Base-by-base conservation (phyloP, 164 flowering plant genomes). In the Nymphaea thermarum region DNA sequence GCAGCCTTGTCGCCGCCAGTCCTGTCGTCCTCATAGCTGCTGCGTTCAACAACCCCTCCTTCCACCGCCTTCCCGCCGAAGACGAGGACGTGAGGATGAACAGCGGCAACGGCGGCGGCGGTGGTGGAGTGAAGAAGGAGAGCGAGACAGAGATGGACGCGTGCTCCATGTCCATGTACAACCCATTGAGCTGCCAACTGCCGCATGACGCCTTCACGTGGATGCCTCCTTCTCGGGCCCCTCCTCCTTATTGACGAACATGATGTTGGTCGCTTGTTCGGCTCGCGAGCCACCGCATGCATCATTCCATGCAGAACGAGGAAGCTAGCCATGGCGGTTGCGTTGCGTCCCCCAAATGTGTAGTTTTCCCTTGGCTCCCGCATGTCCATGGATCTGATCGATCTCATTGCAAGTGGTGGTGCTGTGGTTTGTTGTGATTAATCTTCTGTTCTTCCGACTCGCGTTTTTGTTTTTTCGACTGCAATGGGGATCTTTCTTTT, bases 11-110 rank as follows among this genome's bases (percentile, higher is more conserved):
- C 2, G 81, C 84, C 5, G 82, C 78, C 4, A 63, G 73, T 5
- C 47, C 67, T 12, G 80, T 83, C 7, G 62, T 72, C 10, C 71
- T 83, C 12, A 69, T 78, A n/a, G 84, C 74, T 1, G 76, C 80
- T 1, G 70, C 83, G 1, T 81, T 78, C 47, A 5, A n/a, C 3
- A 70, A 69, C 66, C 79, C 82, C 25, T 1, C 68, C 1, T 72
- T 70, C 41, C 69, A 70, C 43, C 70, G 74, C 5, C 78, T 82
- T 57, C 74, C 79, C 0, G 4, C 60, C 5, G 77, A 69, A 2
- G 64, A 62, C 4, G 66, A 57, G 17, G 74, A 76, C 18, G 65
- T n/a, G 16, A 51, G 12, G 11, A 16, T 5, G 53, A 36, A 11
- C 16, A 60, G 51, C 44, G 63, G 43, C 44, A 66, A 43, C 5